Percentiles rank a stretch among this genome's conserved stretches.
phyloP scores from a whole-genome alignment of 2,329 filamentous ascomycete species.

The Diaporthe australafricana region DNA sequence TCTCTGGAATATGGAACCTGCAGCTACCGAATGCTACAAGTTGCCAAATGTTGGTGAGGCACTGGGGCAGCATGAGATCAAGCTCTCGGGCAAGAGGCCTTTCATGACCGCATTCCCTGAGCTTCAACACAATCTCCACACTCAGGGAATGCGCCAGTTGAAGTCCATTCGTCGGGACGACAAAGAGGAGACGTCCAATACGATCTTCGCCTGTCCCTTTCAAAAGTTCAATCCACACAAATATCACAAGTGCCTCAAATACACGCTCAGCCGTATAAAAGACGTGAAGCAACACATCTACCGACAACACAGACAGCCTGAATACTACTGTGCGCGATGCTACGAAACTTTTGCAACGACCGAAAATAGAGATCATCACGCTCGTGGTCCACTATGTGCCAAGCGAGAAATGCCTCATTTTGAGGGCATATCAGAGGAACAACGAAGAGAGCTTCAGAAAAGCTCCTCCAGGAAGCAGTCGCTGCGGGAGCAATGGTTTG shows the following conservation, averaged over 20 bases:
- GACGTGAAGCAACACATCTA: conserved; percentile 28
- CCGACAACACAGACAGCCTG: neutral
- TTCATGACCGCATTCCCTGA: neutral
- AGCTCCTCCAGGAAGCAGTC: neutral
- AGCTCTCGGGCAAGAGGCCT: neutral
- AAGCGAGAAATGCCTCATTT: neutral
- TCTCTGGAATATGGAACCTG: neutral
- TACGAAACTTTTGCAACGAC: neutral
- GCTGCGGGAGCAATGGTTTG: neutral
- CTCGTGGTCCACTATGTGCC: neutral
- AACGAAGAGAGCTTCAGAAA: neutral
- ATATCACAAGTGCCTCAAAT: conserved; percentile 9
- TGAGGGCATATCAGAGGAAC: neutral
- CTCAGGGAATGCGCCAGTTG: neutral
- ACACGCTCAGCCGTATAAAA: neutral
- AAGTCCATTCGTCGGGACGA: neutral
- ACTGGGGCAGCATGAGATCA: neutral
- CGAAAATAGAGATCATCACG: neutral
- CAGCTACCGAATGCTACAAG: neutral
- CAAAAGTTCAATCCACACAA: neutral
- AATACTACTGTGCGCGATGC: conserved; percentile 2
- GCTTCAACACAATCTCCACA: neutral
- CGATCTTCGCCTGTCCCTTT: neutral
- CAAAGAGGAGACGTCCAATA: neutral
- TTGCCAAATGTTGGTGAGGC: neutral